Evolutionary conservation across 2,329 filamentous ascomycete genomes (phyloP).

Genomic region (Trichoderma harzianum): DNA sequence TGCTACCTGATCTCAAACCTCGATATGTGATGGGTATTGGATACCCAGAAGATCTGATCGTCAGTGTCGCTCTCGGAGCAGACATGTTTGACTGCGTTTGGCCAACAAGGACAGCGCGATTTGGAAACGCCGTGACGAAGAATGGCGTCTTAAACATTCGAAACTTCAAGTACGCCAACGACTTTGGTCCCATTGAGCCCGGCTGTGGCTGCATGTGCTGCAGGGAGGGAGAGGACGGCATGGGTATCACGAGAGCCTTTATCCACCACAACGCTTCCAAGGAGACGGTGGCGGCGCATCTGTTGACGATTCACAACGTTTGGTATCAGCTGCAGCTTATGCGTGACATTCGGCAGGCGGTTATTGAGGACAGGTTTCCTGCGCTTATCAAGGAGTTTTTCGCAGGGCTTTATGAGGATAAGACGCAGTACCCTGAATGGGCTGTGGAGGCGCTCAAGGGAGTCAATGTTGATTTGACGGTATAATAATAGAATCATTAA

Average conservation of each 20-base stretch:
- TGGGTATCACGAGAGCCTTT: slow-evolving; percentile 84
- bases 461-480: slow-evolving; percentile 68
- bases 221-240: slow-evolving; percentile 61
- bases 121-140: slow-evolving; percentile 88
- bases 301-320: slow-evolving; percentile 92
- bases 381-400: slow-evolving; percentile 79
- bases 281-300: slow-evolving; percentile 84
- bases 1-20: slow-evolving; percentile 89
- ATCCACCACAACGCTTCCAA: slow-evolving; percentile 90
- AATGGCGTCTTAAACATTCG: slow-evolving; percentile 80
- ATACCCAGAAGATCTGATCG: slow-evolving; percentile 92
- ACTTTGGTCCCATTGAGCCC: slow-evolving; percentile 80
- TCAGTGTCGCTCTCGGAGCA: slow-evolving; percentile 88
- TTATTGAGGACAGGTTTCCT: slow-evolving; percentile 78
- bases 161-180: slow-evolving; percentile 68
- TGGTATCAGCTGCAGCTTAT: slow-evolving; percentile 88
- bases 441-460: slow-evolving; percentile 72
- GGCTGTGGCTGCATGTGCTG: slow-evolving; percentile 82
- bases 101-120: slow-evolving; percentile 93
- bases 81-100: slow-evolving; percentile 99
- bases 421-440: slow-evolving; percentile 74
- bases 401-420: slow-evolving; percentile 59
- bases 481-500: slow-evolving; percentile 17
- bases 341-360: slow-evolving; percentile 68
- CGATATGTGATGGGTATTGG: slow-evolving; percentile 99